Evolutionary conservation across 2,329 filamentous ascomycete species (phyloP).

Genomic region (Penicillium sp.): DNA sequence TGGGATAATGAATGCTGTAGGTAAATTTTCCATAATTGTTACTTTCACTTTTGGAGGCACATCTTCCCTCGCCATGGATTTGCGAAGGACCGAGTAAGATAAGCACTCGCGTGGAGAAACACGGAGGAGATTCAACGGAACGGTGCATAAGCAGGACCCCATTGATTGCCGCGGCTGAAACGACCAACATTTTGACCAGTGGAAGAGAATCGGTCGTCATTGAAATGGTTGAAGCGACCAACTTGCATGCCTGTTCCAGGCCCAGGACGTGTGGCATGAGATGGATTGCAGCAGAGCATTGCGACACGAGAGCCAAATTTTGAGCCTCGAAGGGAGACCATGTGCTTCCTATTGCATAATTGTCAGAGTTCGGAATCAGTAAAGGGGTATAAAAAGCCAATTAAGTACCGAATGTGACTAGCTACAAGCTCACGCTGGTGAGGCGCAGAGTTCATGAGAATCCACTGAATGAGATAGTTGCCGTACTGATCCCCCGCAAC

Average conservation of each 20-base stretch:
- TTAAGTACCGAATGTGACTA: constrained; percentile 70
- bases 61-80: not conserved
- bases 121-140: constrained; percentile 31
- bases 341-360: constrained; percentile 71
- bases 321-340: constrained; percentile 96
- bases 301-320: constrained; percentile 98
- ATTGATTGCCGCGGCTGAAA: constrained; percentile 38
- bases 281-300: constrained; percentile 97
- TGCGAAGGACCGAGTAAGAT: too few relatives aligned
- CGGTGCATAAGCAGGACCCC: constrained; percentile 37
- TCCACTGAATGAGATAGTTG: constrained; percentile 97
- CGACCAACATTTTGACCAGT: constrained; percentile 41
- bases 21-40: too few relatives aligned
- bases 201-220: constrained; percentile 37
- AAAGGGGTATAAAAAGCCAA: not conserved
- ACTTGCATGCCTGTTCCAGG: constrained; percentile 71
- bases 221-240: constrained; percentile 56
- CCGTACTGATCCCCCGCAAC: constrained; percentile 97
- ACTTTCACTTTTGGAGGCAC: too few relatives aligned
- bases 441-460: constrained; percentile 79
- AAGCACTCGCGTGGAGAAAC: not conserved
- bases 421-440: constrained; percentile 93
- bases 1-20: too few relatives aligned
- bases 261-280: constrained; percentile 81
- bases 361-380: not conserved